phyloP scores from a whole-genome alignment of 2,329 filamentous ascomycete genomes.

The Diplodia mutila region DNA sequence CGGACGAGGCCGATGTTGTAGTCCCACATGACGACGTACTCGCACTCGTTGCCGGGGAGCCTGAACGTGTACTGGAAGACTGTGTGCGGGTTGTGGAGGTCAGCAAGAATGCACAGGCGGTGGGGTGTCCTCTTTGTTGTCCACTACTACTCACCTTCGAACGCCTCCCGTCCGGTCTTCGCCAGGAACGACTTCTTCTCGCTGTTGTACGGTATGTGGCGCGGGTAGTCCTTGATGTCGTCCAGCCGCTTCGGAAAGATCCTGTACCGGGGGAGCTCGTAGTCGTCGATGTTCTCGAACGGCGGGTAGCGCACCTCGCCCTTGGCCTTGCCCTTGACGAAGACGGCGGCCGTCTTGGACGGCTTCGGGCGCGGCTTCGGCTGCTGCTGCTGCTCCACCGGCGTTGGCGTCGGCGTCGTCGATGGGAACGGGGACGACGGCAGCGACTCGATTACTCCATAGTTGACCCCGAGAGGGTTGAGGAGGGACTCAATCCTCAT shows the following conservation, averaged over 20 bases:
- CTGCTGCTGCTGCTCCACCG: not conserved
- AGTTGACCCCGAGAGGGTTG: constrained; percentile 37
- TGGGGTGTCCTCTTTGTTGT: not conserved
- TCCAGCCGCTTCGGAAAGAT: constrained; percentile 64
- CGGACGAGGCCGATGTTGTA: constrained; percentile 93
- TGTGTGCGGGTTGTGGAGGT: constrained; percentile 47
- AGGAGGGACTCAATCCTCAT: constrained; percentile 50
- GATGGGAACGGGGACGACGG: constrained; percentile 23
- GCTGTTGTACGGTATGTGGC: constrained; percentile 90
- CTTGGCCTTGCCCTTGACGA: constrained; percentile 64
- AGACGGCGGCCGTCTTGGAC: constrained; percentile 66
- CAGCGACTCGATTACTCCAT: constrained; percentile 26
- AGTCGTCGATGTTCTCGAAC: constrained; percentile 64
- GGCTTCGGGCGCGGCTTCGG: constrained; percentile 57
- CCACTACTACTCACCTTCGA: constrained; percentile 69
- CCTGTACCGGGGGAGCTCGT: constrained; percentile 65
- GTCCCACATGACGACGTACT: constrained; percentile 91
- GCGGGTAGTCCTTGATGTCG: constrained; percentile 54
- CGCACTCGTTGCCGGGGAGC: constrained; percentile 66
- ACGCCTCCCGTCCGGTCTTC: constrained; percentile 84
- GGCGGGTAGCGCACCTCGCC: constrained; percentile 75
- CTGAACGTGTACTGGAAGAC: constrained; percentile 85
- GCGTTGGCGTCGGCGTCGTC: not conserved
- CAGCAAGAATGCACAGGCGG: not conserved
- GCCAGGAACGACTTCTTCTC: constrained; percentile 87